These are phyloP conservation scores for Starmerella apicola DNA, from an alignment of 805 yeast species.

Conservation along the genomic window DNA sequence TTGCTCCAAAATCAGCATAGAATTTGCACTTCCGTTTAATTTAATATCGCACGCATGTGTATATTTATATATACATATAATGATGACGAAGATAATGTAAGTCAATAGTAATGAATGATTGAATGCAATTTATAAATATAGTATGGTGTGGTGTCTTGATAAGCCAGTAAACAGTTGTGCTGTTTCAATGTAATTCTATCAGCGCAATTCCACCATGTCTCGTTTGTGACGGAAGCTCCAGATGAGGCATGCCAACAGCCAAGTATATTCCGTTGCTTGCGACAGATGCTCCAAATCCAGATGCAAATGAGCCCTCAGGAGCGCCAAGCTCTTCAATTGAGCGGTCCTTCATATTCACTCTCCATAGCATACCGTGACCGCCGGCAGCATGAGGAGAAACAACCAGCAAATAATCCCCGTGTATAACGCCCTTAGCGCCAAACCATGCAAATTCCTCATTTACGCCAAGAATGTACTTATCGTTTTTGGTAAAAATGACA, in stretches of 20 bases:
- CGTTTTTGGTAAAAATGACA: slow-evolving; percentile 27
- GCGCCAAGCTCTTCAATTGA: slow-evolving; percentile 16
- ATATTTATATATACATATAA: too few species aligned
- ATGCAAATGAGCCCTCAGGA: slow-evolving; percentile 23
- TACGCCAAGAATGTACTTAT: slow-evolving; percentile 13
- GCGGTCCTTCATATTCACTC: slow-evolving; percentile 24
- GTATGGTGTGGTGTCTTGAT: too few species aligned
- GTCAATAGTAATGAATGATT: too few species aligned
- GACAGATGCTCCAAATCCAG: slow-evolving; percentile 36
- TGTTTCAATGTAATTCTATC: too few species aligned
- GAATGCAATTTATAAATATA: too few species aligned
- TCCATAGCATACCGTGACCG: slow-evolving; percentile 40
- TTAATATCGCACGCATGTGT: too few species aligned
- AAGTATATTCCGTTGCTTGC: slow-evolving; percentile 19
- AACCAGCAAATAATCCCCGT: slow-evolving; percentile 21
- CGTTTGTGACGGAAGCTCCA: not conserved
- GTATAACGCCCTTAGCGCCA: slow-evolving; percentile 27
- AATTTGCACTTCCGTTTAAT: not conserved
- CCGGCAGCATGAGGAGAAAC: slow-evolving; percentile 33
- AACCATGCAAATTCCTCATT: slow-evolving; percentile 23
- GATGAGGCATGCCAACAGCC: slow-evolving; percentile 24
- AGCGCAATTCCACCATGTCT: slow-evolving; percentile 11
- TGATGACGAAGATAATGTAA: too few species aligned
- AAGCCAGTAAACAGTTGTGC: too few species aligned
- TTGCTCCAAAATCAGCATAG: slow-evolving; percentile 7